Evolutionary conservation across 31 red algal species (phyloP).

Genomic region (Asparagopsis taxiformis): DNA sequence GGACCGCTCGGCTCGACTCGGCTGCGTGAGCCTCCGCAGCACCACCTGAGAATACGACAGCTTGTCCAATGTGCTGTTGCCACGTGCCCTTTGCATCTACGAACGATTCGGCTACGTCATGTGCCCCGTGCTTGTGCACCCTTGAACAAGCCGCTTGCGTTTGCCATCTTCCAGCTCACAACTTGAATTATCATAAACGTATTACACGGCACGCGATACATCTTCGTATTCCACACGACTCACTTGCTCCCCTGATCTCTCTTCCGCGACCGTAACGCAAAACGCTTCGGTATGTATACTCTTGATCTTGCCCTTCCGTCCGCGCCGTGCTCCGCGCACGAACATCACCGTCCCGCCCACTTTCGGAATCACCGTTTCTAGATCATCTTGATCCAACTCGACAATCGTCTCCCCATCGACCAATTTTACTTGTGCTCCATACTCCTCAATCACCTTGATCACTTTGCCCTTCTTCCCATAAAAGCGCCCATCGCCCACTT

Average conservation of each 20-base stretch:
- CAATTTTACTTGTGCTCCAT: slow-evolving; percentile 40
- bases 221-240: slow-evolving; percentile 47
- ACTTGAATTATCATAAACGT: too few species aligned
- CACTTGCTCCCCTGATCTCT: slow-evolving; percentile 14
- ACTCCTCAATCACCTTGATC: slow-evolving; percentile 47
- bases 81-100: too few species aligned
- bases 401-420: slow-evolving; percentile 39
- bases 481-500: slow-evolving; percentile 30
- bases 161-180: too few species aligned
- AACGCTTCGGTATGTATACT: slow-evolving; percentile 54
- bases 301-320: slow-evolving; percentile 30
- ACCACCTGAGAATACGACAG: background rate
- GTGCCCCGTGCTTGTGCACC: too few species aligned
- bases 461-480: slow-evolving; percentile 54
- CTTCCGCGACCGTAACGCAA: slow-evolving; percentile 24
- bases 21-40: too few species aligned
- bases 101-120: too few species aligned
- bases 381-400: slow-evolving; percentile 81
- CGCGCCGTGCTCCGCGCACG: slow-evolving; percentile 19
- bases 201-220: slow-evolving; percentile 39
- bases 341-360: slow-evolving; percentile 47
- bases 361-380: slow-evolving; percentile 83
- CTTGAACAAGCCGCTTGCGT: too few species aligned
- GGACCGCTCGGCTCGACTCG: too few species aligned
- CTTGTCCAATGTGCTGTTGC: too few species aligned